A percentile compares a stretch with the other conserved stretches of the same genome.
Evolutionary conservation across 495 filamentous ascomycete genomes (phyloP).

Genomic region (Parathielavia hyrcaniae): DNA sequence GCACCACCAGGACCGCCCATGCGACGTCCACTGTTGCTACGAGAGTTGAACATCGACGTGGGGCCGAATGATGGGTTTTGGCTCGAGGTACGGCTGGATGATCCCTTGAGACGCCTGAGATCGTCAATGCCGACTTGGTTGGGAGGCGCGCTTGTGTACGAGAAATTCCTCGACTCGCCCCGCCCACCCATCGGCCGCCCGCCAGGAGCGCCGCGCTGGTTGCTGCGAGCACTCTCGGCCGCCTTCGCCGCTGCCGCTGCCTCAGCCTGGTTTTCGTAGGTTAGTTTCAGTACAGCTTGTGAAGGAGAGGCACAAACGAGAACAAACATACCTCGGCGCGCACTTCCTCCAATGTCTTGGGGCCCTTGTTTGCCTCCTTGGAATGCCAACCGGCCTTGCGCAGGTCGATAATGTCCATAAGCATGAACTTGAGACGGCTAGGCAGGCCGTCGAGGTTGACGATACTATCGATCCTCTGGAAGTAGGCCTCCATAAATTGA

Average conservation of each 20-base stretch:
- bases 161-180: constrained; percentile 79
- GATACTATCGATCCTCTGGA: constrained; percentile 74
- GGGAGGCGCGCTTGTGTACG: constrained; percentile 55
- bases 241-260: constrained; percentile 66
- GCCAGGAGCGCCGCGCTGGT: constrained; percentile 55
- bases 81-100: constrained; percentile 48
- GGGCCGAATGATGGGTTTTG: constrained; percentile 66
- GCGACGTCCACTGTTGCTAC: constrained; percentile 79
- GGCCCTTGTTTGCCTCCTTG: constrained; percentile 86
- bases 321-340: constrained; percentile 62
- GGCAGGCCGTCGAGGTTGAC: constrained; percentile 69
- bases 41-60: constrained; percentile 67
- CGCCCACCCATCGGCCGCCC: constrained; percentile 68
- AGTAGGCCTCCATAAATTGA: constrained; percentile 89
- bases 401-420: constrained; percentile 88
- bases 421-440: constrained; percentile 88
- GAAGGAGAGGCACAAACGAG: neutral
- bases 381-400: constrained; percentile 67
- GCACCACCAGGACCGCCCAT: constrained; percentile 63
- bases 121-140: constrained; percentile 87
- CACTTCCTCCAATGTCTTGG: constrained; percentile 91
- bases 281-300: constrained; percentile 17
- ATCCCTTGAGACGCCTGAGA: constrained; percentile 66
- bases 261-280: constrained; percentile 41
- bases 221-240: constrained; percentile 53